Percentiles rank a stretch among this genome's conserved stretches.
These are phyloP conservation scores for Xerophyta viscosa DNA, from an alignment of 106 monocot species.

Conservation along the genomic window DNA sequence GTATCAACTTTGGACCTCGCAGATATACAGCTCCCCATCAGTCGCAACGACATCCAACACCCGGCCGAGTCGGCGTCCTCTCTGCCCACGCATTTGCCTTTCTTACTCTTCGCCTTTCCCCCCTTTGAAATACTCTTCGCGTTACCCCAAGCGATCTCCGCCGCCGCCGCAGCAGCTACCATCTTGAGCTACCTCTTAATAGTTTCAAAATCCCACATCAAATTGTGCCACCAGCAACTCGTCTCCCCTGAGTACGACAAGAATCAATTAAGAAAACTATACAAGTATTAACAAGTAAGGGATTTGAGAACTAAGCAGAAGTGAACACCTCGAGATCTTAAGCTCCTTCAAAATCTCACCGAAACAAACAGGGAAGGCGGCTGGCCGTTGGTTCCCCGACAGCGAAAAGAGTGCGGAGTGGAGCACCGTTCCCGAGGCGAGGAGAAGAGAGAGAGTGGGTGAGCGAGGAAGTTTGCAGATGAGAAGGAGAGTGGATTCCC, in stretches of 20 bases:
- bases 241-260: not conserved
- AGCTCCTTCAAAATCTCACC: not conserved
- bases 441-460: not conserved
- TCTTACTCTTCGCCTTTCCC: conserved; percentile 18
- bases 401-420: not conserved
- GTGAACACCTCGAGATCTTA: no score
- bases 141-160: conserved; percentile 16
- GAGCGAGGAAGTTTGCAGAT: not conserved
- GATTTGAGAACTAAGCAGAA: no score
- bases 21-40: conserved; percentile 56
- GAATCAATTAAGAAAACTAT: no score
- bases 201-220: conserved; percentile 8
- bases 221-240: not conserved
- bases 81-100: not conserved
- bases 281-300: no score
- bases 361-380: not conserved
- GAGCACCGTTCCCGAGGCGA: conserved; percentile 7
- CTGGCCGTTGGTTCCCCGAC: no score
- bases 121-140: conserved; percentile 11
- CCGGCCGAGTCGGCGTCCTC: conserved; percentile 44
- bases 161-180: conserved; percentile 36
- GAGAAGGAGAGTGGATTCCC: not conserved
- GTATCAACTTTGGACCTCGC: conserved; percentile 72
- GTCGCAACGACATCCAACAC: conserved; percentile 57
- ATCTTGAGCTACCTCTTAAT: conserved; percentile 3